These are phyloP conservation scores for Kwoniella newhampshirensis DNA, from an alignment of 768 basidiomycete species.

Conservation along the genomic window DNA sequence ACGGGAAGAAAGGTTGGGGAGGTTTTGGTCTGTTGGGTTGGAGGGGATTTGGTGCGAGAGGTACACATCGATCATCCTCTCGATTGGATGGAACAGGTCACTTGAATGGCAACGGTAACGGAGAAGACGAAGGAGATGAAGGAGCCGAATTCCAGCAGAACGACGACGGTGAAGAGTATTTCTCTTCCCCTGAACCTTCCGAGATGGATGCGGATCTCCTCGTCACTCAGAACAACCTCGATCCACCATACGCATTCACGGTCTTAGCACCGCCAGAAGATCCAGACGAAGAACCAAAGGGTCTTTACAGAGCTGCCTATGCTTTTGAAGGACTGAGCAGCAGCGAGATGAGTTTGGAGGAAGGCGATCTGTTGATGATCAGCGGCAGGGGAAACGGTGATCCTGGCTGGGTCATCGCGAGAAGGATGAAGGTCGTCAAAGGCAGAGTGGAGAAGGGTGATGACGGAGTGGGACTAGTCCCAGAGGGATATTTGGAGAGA, in stretches of 20 bases:
- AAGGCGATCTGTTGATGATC: slow-evolving; percentile 43
- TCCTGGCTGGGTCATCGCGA: slow-evolving; percentile 45
- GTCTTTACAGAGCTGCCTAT: slow-evolving; percentile 39
- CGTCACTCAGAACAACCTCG: not conserved
- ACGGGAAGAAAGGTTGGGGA: slow-evolving; percentile 21
- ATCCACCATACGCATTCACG: slow-evolving; percentile 8
- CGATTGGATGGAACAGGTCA: too few species aligned
- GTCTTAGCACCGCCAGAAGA: slow-evolving; percentile 8
- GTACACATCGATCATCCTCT: not conserved
- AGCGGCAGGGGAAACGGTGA: slow-evolving; percentile 44
- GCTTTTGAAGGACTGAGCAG: slow-evolving; percentile 37
- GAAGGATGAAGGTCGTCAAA: slow-evolving; percentile 7
- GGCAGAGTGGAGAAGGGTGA: slow-evolving; percentile 13
- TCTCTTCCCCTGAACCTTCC: slow-evolving; percentile 8
- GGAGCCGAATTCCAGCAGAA: slow-evolving; percentile 6
- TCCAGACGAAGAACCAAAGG: slow-evolving; percentile 24
- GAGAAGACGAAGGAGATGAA: slow-evolving; percentile 17
- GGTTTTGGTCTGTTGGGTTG: slow-evolving; percentile 36
- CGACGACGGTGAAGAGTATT: slow-evolving; percentile 6
- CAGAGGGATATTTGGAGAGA: slow-evolving; percentile 31
- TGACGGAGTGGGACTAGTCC: slow-evolving; percentile 27
- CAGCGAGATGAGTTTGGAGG: slow-evolving; percentile 37
- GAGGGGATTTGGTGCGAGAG: slow-evolving; percentile 18
- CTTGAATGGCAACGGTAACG: slow-evolving; percentile 1
- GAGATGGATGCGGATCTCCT: slow-evolving; percentile 9